These are phyloP conservation scores for Pseudofabraea citricarpa DNA, from an alignment of 2,329 filamentous ascomycete species.

Conservation along the genomic window DNA sequence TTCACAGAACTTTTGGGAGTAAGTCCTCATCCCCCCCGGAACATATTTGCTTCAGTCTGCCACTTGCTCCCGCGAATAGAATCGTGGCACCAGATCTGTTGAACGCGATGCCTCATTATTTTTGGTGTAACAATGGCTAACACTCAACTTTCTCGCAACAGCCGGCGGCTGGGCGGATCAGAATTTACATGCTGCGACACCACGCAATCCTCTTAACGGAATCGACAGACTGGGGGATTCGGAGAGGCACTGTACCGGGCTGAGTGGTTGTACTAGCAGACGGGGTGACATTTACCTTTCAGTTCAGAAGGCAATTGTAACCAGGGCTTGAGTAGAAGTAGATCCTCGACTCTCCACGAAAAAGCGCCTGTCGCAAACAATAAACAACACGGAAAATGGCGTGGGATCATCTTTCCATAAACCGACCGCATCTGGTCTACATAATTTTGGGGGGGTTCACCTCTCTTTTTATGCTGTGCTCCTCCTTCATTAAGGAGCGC, in stretches of 20 bases:
- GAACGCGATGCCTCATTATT: too few relatives aligned
- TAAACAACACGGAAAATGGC: constrained; percentile 50
- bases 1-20: too few relatives aligned
- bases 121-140: too few relatives aligned
- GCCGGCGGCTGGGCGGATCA: constrained; percentile 2
- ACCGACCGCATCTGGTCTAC: constrained; percentile 95
- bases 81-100: too few relatives aligned
- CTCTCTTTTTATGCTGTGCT: constrained; percentile 96
- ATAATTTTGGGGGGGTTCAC: constrained; percentile 98
- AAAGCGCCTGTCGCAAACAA: background rate
- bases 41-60: too few relatives aligned
- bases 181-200: background rate
- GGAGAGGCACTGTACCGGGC: background rate
- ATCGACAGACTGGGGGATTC: constrained; percentile 13
- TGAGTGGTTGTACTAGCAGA: background rate
- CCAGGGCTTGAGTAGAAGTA: background rate
- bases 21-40: too few relatives aligned
- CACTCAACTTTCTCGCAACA: background rate
- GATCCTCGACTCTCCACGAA: background rate
- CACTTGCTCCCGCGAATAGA: too few relatives aligned
- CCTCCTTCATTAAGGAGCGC: constrained; percentile 95
- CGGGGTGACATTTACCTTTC: background rate
- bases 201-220: constrained; percentile 2
- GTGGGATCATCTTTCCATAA: constrained; percentile 79
- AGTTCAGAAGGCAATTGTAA: background rate